A percentile compares a stretch with the other conserved stretches of the same genome.
Conservation (phyloP, 768 basidiomycete species). For the Chalciporus piperatus region DNA sequence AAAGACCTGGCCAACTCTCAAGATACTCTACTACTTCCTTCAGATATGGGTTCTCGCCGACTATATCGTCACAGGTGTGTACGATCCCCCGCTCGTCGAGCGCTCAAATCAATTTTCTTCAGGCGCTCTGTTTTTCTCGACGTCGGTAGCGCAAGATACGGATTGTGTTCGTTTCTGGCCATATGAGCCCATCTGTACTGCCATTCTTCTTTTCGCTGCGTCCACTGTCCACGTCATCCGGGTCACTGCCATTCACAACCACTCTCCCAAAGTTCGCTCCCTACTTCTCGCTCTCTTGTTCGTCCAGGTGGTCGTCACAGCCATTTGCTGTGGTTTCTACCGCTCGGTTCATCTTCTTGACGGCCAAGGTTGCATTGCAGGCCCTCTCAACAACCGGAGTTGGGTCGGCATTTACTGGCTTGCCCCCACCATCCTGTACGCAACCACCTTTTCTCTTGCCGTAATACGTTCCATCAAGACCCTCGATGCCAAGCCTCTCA, state of each 20-base stretch:
- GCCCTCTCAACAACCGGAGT: conserved; percentile 56
- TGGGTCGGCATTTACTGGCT: conserved; percentile 91
- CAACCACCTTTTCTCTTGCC: conserved; percentile 26
- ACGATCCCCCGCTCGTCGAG: not conserved
- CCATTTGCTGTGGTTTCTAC: conserved; percentile 74
- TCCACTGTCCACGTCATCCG: conserved; percentile 78
- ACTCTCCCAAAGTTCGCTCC: conserved; percentile 50
- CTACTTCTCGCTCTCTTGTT: conserved; percentile 60
- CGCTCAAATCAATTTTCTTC: conserved; percentile 7
- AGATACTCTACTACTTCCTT: conserved; percentile 72
- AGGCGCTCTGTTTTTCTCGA: conserved; percentile 86
- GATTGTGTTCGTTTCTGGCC: conserved; percentile 74
- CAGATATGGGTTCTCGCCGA: conserved; percentile 77
- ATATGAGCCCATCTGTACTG: conserved; percentile 85
- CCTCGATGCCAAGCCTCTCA: conserved; percentile 46
- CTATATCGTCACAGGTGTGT: conserved; percentile 68
- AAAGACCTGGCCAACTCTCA: conserved; percentile 71
- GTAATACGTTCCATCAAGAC: conserved; percentile 23
- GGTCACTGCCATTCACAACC: conserved; percentile 72
- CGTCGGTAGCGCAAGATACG: conserved; percentile 50
- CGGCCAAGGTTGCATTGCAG: conserved; percentile 85
- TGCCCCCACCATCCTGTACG: conserved; percentile 66
- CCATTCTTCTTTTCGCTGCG: conserved; percentile 66
- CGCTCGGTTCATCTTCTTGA: conserved; percentile 71
- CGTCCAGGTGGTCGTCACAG: conserved; percentile 70